Percentiles rank a stretch among this genome's conserved stretches.
phyloP scores from a whole-genome alignment of 192 early-diverging fungal species.

The Phlyctochytrium arcticum region DNA sequence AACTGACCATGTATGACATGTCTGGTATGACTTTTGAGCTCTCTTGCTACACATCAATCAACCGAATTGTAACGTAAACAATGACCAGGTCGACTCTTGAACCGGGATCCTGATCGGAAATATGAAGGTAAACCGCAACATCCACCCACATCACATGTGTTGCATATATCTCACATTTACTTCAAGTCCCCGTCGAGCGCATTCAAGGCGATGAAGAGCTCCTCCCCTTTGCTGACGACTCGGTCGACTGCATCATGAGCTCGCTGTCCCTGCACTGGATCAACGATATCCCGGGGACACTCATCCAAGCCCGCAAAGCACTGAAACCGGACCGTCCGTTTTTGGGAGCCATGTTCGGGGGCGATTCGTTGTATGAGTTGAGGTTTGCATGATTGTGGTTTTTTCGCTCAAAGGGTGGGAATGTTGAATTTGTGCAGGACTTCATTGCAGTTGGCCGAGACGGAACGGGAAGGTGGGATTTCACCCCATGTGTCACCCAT shows the following conservation, averaged over 20 bases:
- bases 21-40: conserved; percentile 42
- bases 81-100: conserved; percentile 35
- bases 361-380: conserved; percentile 94
- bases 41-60: neutral
- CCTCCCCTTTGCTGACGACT: conserved; percentile 75
- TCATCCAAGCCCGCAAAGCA: conserved; percentile 77
- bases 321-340: conserved; percentile 93
- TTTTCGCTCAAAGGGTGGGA: neutral
- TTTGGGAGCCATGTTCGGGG: conserved; percentile 90
- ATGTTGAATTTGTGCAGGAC: conserved; percentile 48
- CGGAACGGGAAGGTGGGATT: conserved; percentile 87
- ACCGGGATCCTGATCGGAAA: conserved; percentile 45
- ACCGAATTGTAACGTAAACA: neutral
- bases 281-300: conserved; percentile 86
- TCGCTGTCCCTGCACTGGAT: conserved; percentile 91
- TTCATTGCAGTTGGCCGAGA: conserved; percentile 83
- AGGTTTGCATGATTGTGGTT: conserved; percentile 34
- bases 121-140: conserved; percentile 13
- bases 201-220: conserved; percentile 81
- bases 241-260: conserved; percentile 84
- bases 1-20: conserved; percentile 83
- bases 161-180: neutral
- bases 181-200: conserved; percentile 66
- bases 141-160: neutral
- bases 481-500: conserved; percentile 87